These are phyloP conservation scores for Solanum rostratum DNA, from an alignment of 257 asterid species.

Conservation along the genomic window DNA sequence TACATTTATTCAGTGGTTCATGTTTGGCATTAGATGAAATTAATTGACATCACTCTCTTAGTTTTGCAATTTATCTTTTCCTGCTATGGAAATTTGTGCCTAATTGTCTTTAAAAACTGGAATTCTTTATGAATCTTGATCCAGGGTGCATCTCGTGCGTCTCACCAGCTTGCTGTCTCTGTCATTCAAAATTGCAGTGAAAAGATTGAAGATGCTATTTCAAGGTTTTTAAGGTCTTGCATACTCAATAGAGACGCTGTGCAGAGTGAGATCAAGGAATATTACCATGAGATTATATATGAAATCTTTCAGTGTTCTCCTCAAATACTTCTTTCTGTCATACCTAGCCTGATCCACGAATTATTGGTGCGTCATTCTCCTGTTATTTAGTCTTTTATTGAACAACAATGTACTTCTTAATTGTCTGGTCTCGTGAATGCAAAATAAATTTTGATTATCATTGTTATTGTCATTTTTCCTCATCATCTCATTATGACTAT, in stretches of 20 bases:
- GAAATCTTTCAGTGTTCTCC: constrained; percentile 68
- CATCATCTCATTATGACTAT: background rate
- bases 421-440: background rate
- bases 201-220: constrained; percentile 37
- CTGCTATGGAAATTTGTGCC: background rate
- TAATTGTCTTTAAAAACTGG: background rate
- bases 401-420: background rate
- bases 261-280: constrained; percentile 56
- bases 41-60: background rate
- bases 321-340: constrained; percentile 57
- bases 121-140: constrained; percentile 12
- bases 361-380: constrained; percentile 47
- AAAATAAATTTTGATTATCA: background rate
- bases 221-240: constrained; percentile 64
- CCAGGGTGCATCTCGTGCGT: constrained; percentile 50
- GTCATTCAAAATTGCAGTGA: constrained; percentile 45
- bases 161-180: constrained; percentile 57
- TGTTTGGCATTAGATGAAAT: background rate
- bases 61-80: background rate
- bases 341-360: constrained; percentile 64
- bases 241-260: constrained; percentile 57
- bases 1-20: background rate
- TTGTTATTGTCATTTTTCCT: background rate
- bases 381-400: constrained; percentile 7
- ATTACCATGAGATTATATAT: constrained; percentile 60